phyloP scores from a whole-genome alignment of 1,139 yeast genomes.

The Candida sanyaensis region DNA sequence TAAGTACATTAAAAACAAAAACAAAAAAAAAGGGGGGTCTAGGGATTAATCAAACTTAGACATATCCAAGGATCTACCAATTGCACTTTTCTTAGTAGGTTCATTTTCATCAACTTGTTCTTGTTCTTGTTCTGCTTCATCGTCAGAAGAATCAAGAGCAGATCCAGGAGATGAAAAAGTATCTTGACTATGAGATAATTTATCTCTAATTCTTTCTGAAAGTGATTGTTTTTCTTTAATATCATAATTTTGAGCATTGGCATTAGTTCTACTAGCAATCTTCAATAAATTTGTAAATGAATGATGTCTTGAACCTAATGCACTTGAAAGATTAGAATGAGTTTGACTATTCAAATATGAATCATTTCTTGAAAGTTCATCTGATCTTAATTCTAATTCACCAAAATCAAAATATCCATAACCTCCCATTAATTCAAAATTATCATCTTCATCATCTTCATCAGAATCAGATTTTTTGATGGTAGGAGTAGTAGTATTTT shows the following conservation, averaged over 20 bases:
- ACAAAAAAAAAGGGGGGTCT: background rate
- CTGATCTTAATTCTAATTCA: conserved; percentile 42
- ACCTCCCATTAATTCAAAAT: conserved; percentile 57
- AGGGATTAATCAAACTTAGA: conserved; percentile 6
- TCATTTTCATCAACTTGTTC: background rate
- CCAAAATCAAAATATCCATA: conserved; percentile 78
- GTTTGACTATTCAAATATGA: conserved; percentile 31
- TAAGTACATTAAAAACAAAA: too few species aligned
- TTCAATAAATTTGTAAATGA: conserved; percentile 30
- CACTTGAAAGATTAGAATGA: conserved; percentile 20
- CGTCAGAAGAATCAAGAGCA: background rate
- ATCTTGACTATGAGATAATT: conserved; percentile 27
- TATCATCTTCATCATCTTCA: conserved; percentile 16
- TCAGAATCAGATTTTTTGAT: background rate
- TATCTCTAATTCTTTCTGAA: conserved; percentile 40
- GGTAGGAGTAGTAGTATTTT: too few species aligned
- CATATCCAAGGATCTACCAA: conserved; percentile 28
- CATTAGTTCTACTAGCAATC: conserved; percentile 9
- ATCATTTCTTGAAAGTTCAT: conserved; percentile 30
- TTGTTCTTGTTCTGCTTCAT: background rate
- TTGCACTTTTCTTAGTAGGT: conserved; percentile 14
- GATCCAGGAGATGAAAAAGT: conserved; percentile 3
- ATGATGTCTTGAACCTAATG: conserved; percentile 31
- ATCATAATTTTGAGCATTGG: conserved; percentile 16
- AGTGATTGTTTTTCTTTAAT: conserved; percentile 31